phyloP scores from a whole-genome alignment of 1,284 basidiomycete genomes.

The Bjerkandera adusta region DNA sequence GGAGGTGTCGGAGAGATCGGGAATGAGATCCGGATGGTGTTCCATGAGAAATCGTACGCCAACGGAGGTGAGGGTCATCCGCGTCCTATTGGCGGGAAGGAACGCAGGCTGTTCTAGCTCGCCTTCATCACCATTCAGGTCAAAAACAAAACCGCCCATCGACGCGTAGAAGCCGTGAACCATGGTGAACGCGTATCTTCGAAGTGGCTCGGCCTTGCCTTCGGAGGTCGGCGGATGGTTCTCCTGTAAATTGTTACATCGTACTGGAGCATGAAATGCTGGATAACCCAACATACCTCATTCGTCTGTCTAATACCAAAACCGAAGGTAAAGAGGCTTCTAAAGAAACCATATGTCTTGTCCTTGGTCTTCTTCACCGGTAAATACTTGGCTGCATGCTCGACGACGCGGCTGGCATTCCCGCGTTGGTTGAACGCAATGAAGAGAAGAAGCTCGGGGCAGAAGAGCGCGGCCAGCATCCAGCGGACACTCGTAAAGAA shows the following conservation, averaged over 20 bases:
- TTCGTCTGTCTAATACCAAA: too few species aligned
- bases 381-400: too few species aligned
- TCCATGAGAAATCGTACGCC: conserved; percentile 17
- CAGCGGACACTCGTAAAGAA: background rate
- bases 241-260: too few species aligned
- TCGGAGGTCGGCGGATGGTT: too few species aligned
- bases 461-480: background rate
- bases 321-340: too few species aligned
- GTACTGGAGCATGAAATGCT: too few species aligned
- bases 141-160: conserved; percentile 23
- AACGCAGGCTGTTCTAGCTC: conserved; percentile 1
- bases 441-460: background rate
- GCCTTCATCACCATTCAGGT: conserved; percentile 1
- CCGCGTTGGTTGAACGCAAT: background rate
- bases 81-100: conserved; percentile 3
- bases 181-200: conserved; percentile 5
- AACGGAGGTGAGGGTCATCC: background rate
- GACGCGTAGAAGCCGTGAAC: conserved; percentile 20
- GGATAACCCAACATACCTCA: too few species aligned
- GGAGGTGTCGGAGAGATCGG: conserved; percentile 16
- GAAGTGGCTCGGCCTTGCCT: too few species aligned
- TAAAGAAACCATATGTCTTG: too few species aligned
- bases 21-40: conserved; percentile 15
- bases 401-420: too few species aligned
- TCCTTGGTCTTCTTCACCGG: too few species aligned